These are phyloP conservation scores for Penicillium verhagenii DNA, from an alignment of 495 filamentous ascomycete genomes.

Conservation along the genomic window DNA sequence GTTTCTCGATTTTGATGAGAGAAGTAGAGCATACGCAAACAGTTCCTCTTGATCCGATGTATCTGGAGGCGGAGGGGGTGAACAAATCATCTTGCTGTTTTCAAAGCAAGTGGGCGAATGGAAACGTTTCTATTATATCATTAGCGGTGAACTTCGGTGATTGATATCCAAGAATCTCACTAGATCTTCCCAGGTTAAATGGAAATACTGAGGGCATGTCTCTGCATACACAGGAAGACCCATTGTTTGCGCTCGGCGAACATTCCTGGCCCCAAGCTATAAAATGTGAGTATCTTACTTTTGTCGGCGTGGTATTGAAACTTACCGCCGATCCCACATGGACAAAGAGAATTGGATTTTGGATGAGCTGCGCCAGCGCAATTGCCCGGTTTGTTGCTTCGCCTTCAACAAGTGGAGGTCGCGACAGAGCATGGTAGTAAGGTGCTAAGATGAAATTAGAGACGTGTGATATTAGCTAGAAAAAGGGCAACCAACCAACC, in stretches of 20 bases:
- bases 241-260: conserved; percentile 26
- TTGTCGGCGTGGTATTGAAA: conserved; percentile 8
- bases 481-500: conserved; percentile 5
- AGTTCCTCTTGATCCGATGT: conserved; percentile 37
- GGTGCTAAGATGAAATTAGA: conserved; percentile 13
- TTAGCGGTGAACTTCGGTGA: not conserved
- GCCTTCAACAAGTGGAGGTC: conserved; percentile 34
- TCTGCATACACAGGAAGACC: conserved; percentile 38
- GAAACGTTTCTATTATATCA: conserved; percentile 6
- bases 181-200: conserved; percentile 30
- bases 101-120: conserved; percentile 14
- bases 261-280: conserved; percentile 10
- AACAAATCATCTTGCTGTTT: conserved; percentile 33
- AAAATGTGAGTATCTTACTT: not conserved
- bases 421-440: conserved; percentile 37
- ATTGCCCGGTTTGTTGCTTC: conserved; percentile 49
- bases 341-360: conserved; percentile 48
- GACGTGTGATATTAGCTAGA: not conserved
- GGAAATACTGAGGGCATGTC: conserved; percentile 40
- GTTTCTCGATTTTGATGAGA: not conserved
- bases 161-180: not conserved
- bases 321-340: conserved; percentile 31
- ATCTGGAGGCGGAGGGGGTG: conserved; percentile 36
- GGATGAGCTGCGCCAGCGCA: conserved; percentile 38
- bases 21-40: conserved; percentile 11